Evolutionary conservation across 495 filamentous ascomycete genomes (phyloP).

Genomic region (Penicillium dipodomyicola): DNA sequence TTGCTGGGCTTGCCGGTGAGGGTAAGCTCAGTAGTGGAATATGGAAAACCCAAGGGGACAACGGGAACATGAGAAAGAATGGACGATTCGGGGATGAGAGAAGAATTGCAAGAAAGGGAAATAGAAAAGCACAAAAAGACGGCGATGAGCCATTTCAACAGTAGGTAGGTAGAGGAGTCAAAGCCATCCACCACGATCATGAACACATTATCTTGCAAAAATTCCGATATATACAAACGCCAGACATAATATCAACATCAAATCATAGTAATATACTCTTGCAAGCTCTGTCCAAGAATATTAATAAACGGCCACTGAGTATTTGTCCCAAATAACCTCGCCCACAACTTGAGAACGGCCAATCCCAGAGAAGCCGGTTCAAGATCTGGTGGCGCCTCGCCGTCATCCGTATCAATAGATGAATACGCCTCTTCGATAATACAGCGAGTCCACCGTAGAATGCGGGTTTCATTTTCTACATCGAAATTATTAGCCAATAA

Average conservation of each 20-base stretch:
- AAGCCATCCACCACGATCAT: background rate
- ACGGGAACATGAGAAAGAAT: background rate
- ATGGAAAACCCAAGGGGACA: background rate
- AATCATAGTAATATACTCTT: slow-evolving; percentile 35
- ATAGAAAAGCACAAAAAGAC: background rate
- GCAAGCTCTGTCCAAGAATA: slow-evolving; percentile 37
- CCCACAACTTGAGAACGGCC: slow-evolving; percentile 38
- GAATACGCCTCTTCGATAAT: slow-evolving; percentile 41
- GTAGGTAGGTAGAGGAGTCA: background rate
- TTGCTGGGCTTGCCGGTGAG: background rate
- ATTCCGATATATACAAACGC: slow-evolving; percentile 12
- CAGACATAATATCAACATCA: slow-evolving; percentile 10
- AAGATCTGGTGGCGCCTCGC: slow-evolving; percentile 24
- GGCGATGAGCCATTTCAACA: background rate
- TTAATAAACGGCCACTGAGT: slow-evolving; percentile 46
- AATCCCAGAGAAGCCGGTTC: slow-evolving; percentile 32
- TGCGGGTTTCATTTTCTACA: slow-evolving; percentile 39
- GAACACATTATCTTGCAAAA: background rate
- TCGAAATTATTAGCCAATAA: background rate
- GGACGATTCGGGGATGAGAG: background rate
- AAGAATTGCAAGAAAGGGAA: background rate
- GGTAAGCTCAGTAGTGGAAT: background rate
- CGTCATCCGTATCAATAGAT: slow-evolving; percentile 36
- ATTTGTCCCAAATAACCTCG: slow-evolving; percentile 38
- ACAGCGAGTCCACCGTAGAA: slow-evolving; percentile 39